Evolutionary conservation across 495 filamentous ascomycete species (phyloP).

Genomic region (Terfezia boudieri): DNA sequence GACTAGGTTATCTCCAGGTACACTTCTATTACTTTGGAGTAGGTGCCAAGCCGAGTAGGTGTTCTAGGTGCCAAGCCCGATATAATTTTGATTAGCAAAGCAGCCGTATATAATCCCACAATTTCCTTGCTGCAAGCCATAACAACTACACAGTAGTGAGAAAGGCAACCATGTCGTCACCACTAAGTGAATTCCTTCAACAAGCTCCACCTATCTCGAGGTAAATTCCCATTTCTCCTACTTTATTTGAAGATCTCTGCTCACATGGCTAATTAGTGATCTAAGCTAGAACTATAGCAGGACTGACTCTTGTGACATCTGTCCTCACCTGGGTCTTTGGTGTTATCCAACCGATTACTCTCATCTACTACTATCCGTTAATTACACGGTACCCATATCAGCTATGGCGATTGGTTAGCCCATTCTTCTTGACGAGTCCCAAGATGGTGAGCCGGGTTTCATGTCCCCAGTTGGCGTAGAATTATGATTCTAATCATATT

Average conservation of each 20-base stretch:
- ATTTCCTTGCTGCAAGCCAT: too few species aligned
- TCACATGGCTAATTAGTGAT: not conserved
- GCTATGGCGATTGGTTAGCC: constrained; percentile 15
- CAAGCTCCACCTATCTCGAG: constrained; percentile 16
- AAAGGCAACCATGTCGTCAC: not conserved
- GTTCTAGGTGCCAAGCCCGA: too few species aligned
- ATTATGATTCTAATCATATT: not conserved
- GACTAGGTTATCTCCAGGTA: too few species aligned
- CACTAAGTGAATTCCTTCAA: constrained; percentile 8
- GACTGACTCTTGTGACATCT: constrained; percentile 11
- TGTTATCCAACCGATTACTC: constrained; percentile 6
- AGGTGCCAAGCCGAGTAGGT: too few species aligned
- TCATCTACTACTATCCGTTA: constrained; percentile 8
- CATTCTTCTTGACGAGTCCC: constrained; percentile 14
- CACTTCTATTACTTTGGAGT: too few species aligned
- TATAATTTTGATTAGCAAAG: too few species aligned
- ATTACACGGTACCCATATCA: constrained; percentile 11
- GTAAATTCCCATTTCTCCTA: constrained; percentile 4
- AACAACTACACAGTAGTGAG: too few species aligned
- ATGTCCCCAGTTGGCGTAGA: not conserved
- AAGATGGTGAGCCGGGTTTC: constrained; percentile 7
- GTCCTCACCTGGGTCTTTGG: constrained; percentile 9
- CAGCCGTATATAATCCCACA: too few species aligned
- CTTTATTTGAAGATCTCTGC: not conserved
- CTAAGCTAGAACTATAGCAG: constrained; percentile 11